These are phyloP conservation scores for Aspergillus baeticus DNA, from an alignment of 495 filamentous ascomycete genomes.

Conservation along the genomic window DNA sequence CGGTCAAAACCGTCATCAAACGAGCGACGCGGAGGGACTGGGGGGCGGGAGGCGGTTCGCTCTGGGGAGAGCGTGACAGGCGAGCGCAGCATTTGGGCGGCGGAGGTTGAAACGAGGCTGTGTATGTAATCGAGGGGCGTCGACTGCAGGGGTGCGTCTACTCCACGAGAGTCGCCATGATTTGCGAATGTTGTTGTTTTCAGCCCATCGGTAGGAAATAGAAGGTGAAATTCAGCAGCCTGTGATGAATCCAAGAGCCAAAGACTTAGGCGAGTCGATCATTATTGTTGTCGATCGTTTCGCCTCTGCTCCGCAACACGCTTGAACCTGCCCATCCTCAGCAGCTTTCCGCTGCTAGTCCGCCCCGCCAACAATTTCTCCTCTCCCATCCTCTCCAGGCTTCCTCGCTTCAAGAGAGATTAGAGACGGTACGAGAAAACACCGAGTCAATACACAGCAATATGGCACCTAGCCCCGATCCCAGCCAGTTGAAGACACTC, in stretches of 20 bases:
- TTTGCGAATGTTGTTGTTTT: neutral
- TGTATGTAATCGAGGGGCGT: slow-evolving; percentile 14
- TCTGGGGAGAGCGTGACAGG: slow-evolving; percentile 33
- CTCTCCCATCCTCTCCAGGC: neutral
- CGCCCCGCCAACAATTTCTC: slow-evolving; percentile 16
- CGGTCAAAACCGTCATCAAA: slow-evolving; percentile 40
- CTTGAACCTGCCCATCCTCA: neutral
- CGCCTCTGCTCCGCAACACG: slow-evolving; percentile 11
- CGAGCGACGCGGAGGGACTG: slow-evolving; percentile 24
- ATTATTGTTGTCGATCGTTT: slow-evolving; percentile 11
- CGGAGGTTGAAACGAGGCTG: neutral
- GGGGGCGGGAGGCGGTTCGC: slow-evolving; percentile 22
- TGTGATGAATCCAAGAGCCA: neutral
- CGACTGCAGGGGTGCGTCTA: neutral
- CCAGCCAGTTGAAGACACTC: slow-evolving; percentile 24
- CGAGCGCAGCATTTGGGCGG: slow-evolving; percentile 24
- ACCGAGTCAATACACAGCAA: neutral
- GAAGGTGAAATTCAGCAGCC: slow-evolving; percentile 7
- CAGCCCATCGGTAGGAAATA: neutral
- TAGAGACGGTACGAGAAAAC: neutral
- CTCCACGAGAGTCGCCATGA: neutral
- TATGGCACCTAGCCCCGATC: neutral
- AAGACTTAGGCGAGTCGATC: neutral
- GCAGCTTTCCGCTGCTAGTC: slow-evolving; percentile 12
- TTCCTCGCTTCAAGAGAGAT: neutral